Conservation (phyloP, 805 yeast genomes). For the Kodamaea neixiangensis region DNA sequence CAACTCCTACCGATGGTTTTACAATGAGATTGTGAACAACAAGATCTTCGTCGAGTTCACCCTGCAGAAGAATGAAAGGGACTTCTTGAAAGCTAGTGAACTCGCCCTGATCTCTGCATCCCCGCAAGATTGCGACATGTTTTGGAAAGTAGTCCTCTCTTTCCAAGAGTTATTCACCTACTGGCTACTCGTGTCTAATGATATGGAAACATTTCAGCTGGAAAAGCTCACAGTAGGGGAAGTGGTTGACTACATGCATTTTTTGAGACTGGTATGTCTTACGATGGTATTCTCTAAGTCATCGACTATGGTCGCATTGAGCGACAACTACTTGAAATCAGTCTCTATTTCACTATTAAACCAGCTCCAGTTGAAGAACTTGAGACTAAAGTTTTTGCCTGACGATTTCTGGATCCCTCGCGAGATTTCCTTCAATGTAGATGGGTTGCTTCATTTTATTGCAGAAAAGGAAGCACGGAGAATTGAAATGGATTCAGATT, state of each 20-base stretch:
- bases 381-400: slow-evolving; percentile 56
- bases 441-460: slow-evolving; percentile 37
- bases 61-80: neutral
- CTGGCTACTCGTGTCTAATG: slow-evolving; percentile 67
- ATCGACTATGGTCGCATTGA: neutral
- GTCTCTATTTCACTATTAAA: slow-evolving; percentile 55
- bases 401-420: slow-evolving; percentile 54
- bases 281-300: slow-evolving; percentile 45
- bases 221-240: slow-evolving; percentile 43
- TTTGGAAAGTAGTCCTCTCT: slow-evolving; percentile 44
- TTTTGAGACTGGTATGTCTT: slow-evolving; percentile 53
- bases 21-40: slow-evolving; percentile 22
- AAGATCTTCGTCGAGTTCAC: slow-evolving; percentile 18
- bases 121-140: slow-evolving; percentile 10
- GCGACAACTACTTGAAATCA: slow-evolving; percentile 20
- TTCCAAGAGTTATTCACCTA: slow-evolving; percentile 66
- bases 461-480: slow-evolving; percentile 46
- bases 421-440: slow-evolving; percentile 30
- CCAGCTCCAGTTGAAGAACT: slow-evolving; percentile 65
- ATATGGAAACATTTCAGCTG: slow-evolving; percentile 52
- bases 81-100: slow-evolving; percentile 1
- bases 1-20: slow-evolving; percentile 35
- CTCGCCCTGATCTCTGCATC: neutral
- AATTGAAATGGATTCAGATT: slow-evolving; percentile 15
- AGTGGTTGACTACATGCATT: slow-evolving; percentile 42